A percentile compares a stretch with the other conserved stretches of the same genome.
Evolutionary conservation across 2,329 filamentous ascomycete genomes (phyloP).

Genomic region (Ceratocystis ficicola): DNA sequence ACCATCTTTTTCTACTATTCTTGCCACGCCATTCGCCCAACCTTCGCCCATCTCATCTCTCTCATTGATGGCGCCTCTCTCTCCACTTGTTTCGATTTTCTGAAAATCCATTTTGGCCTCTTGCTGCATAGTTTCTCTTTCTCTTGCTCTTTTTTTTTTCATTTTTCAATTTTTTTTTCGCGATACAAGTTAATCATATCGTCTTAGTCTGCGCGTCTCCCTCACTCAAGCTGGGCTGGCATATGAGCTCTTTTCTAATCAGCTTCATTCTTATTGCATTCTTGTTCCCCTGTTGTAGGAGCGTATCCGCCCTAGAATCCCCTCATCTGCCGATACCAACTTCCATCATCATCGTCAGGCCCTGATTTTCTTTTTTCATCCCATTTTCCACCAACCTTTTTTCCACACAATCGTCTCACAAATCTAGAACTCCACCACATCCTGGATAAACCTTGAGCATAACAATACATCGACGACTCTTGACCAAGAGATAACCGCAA

Average conservation of each 20-base stretch:
- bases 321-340: background rate
- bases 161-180: background rate
- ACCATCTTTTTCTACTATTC: background rate
- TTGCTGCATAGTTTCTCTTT: background rate
- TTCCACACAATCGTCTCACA: background rate
- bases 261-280: background rate
- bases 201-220: background rate
- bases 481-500: background rate
- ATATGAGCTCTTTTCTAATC: background rate
- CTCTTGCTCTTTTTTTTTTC: background rate
- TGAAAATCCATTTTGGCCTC: background rate
- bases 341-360: background rate
- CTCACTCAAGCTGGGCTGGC: background rate
- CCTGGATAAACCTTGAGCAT: background rate
- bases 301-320: background rate
- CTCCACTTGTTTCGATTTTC: background rate
- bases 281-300: background rate
- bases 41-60: no score
- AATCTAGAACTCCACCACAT: background rate
- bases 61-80: background rate
- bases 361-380: background rate
- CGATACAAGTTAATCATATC: background rate
- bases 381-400: background rate
- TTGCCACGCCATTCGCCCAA: conserved; percentile 4
- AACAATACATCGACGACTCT: background rate